Evolutionary conservation across 352 stramenopile species (phyloP), one percentile per base, ranked within the genome.

Genomic region (Globisporangium abappressorium): DNA sequence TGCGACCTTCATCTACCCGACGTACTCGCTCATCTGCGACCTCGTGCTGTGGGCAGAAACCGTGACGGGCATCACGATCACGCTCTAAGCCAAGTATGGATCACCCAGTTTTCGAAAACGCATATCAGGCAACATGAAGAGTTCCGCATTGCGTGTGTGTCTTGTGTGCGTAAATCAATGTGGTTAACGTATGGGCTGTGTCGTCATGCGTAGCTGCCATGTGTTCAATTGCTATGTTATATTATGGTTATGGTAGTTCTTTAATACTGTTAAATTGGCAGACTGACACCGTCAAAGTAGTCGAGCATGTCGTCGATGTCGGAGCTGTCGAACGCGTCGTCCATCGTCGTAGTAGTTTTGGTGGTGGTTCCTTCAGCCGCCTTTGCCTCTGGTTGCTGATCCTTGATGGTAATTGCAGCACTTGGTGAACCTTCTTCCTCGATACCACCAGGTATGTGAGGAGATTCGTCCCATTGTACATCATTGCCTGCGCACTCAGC

Each of bases 231-330:
- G 59, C n/a, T 57, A 20, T 51, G 41, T 62, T 49, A n/a, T 36
- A 41, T 57, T 38, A 47, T 59, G 4, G 5, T 62, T 8, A 5
- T 53, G 26, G n/a, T 8, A 14, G 15, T 24, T 49, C 5, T 22
- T 54, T 43, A 11, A 46, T 30, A 26, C 9, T 69, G 4, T 79
- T 77, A 89, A 49, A 91, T 79, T n/a, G 81, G 79, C 38, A 92
- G 62, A 1, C 74, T 83, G 20, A 93, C 74, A 60, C 73, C 74
- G 68, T 91, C 79, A 72, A 91, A 91, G 72, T 89, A 93, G 66
- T 91, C 85, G 54, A 90, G 74, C 75, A 93, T 80, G 51, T 89
- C 81, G 75, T 91, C 84, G 47, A 92, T 89, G 51, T 87, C 79
- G 58, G 62, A 66, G 38, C 57, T 79, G 20, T 66, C 58, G 7